phyloP scores from a whole-genome alignment of 768 basidiomycete species.

The Pulveroboletus sp. region DNA sequence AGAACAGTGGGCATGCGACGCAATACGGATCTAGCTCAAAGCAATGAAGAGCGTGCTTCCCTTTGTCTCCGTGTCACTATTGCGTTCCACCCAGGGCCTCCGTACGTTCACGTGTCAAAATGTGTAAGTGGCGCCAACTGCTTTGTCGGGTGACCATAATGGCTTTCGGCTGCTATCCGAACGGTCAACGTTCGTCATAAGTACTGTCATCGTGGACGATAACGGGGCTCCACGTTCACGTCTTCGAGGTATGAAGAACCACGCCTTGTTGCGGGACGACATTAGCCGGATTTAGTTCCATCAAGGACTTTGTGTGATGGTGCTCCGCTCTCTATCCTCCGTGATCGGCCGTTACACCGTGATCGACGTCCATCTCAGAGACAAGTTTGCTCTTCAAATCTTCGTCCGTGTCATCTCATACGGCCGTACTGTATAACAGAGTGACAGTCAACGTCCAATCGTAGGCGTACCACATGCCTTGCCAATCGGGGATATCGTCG shows the following conservation, averaged over 20 bases:
- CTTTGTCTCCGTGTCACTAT: conserved; percentile 11
- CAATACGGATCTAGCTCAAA: not conserved
- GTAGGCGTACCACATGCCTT: not conserved
- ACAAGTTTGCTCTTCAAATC: not conserved
- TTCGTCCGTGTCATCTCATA: not conserved
- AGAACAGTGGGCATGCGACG: not conserved
- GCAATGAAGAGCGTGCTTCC: not conserved
- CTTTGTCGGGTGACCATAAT: conserved; percentile 9
- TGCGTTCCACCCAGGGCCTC: conserved; percentile 7
- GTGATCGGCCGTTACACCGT: not conserved
- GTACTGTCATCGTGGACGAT: not conserved
- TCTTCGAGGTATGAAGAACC: not conserved
- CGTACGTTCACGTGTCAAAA: conserved; percentile 7
- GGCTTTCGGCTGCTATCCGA: not conserved
- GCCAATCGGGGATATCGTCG: not conserved
- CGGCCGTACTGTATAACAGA: not conserved
- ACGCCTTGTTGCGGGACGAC: not conserved
- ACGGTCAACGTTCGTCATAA: not conserved
- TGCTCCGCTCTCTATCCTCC: too few species aligned
- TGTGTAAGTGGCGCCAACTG: not conserved
- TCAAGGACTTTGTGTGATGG: not conserved
- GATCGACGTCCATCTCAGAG: not conserved
- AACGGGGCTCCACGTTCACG: not conserved
- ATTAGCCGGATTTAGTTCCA: not conserved
- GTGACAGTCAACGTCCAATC: not conserved